Evolutionary conservation across 163 green algal genomes (phyloP), one percentile per base, ranked within the genome.

Genomic region (Volvox carteri): DNA sequence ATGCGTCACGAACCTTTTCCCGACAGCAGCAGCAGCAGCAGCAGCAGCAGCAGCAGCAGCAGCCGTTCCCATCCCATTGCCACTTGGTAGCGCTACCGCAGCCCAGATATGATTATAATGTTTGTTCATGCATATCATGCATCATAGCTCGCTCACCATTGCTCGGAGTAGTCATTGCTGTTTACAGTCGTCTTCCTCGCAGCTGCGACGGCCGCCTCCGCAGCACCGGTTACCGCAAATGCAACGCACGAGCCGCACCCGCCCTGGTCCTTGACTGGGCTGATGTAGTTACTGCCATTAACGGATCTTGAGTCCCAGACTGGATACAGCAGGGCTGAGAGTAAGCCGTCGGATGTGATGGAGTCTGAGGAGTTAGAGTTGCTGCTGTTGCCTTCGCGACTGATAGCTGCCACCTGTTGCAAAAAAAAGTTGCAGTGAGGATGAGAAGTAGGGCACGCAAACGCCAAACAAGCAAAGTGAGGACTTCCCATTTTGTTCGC

Each of bases 161-260:
- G 65, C 80, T 87, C 80, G 1, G 80, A 79, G 4, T 68, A 56
- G 33, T 84, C 52, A 16, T 30, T 54, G 80, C 11, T 87, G 33
- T 79, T 87, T 19, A 33, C 9, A 16, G 19, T 23, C 8, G 18
- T 30, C 19, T 44, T 21, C 2, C 37, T 35, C 25, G 9, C 79
- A 2, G 25, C n/a, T 4, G 30, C 78, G 21, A 81, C 46, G 6
- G 68, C 83, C 3, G 83, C 67, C 68, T 88, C 83, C 0, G 54
- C 68, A 4, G 4, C 37, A 23, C 16, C 52, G 0, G 84, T 76
- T 16, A 28, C 35, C 35, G 68, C 84, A 39, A 89, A 89, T 1
- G 84, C 35, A 14, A 83, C 84, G 70, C 84, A 89, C 5, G 58
- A 80, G 50, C 84, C 84, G 70, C 84, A 89, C 50, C 23, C 21